These are phyloP conservation scores for Sporisorium sorghi DNA, from an alignment of 1,284 basidiomycete species.

Conservation along the genomic window DNA sequence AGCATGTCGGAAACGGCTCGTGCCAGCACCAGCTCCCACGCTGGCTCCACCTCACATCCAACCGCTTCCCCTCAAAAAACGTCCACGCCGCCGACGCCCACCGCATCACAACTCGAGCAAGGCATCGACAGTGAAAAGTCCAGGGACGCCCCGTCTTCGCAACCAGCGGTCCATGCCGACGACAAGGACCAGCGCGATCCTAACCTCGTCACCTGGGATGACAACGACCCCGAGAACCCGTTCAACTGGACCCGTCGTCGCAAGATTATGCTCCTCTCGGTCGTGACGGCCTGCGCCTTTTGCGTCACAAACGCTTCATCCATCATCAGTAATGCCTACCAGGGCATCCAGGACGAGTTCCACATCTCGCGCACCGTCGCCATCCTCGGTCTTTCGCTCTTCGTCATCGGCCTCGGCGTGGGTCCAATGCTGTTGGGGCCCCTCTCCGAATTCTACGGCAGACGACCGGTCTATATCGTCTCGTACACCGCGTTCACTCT, in stretches of 20 bases:
- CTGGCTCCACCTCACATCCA: conserved; percentile 19
- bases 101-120: conserved; percentile 22
- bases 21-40: conserved; percentile 33
- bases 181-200: conserved; percentile 12
- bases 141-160: neutral
- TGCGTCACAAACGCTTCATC: conserved; percentile 56
- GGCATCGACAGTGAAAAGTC: neutral
- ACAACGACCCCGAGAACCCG: conserved; percentile 51
- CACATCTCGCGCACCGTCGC: conserved; percentile 77
- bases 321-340: conserved; percentile 61
- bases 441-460: conserved; percentile 74
- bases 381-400: conserved; percentile 79
- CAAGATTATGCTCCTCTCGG: conserved; percentile 42
- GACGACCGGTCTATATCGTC: conserved; percentile 54
- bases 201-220: conserved; percentile 44
- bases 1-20: conserved; percentile 43
- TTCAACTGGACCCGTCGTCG: conserved; percentile 34
- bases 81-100: conserved; percentile 15
- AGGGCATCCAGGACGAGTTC: conserved; percentile 73
- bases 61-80: conserved; percentile 8
- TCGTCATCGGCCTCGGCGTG: conserved; percentile 72
- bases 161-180: too few relatives aligned
- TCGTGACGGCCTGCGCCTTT: conserved; percentile 43
- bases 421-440: conserved; percentile 72
- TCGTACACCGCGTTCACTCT: conserved; percentile 53